Conservation (phyloP, 208 protist genomes). For the Strigomonas oncopelti region DNA sequence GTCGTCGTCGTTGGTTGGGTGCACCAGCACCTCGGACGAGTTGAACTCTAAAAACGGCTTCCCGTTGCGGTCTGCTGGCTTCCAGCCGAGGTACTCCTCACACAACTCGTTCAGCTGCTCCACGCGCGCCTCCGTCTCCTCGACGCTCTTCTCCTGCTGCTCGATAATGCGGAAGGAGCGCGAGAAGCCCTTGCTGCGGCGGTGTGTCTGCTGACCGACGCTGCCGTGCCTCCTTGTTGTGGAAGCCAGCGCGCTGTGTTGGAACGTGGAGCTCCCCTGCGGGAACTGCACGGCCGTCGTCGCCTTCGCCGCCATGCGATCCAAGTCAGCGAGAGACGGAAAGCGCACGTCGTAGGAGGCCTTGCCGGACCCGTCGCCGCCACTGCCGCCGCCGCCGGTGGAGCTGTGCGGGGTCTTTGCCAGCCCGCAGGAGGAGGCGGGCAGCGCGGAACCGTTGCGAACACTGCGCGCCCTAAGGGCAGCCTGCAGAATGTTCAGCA, state of each 20-base stretch:
- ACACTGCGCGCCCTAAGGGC: constrained; percentile 10
- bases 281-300: background rate
- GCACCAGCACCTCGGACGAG: constrained; percentile 22
- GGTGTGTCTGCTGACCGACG: no score
- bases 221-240: no score
- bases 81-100: constrained; percentile 39
- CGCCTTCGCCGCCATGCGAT: background rate
- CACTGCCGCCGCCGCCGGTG: background rate
- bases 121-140: constrained; percentile 24
- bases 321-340: constrained; percentile 35
- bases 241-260: no score
- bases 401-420: constrained; percentile 3
- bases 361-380: background rate
- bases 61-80: constrained; percentile 20
- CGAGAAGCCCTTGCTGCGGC: no score
- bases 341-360: constrained; percentile 26
- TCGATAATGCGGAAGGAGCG: constrained; percentile 2
- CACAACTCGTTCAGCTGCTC: constrained; percentile 45
- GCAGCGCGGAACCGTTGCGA: background rate
- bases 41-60: constrained; percentile 24
- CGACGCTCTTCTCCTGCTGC: constrained; percentile 27
- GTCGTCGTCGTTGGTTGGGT: constrained; percentile 40
- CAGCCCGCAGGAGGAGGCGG: background rate
- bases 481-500: constrained; percentile 31
- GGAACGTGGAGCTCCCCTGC: no score